Percentiles rank a stretch among this genome's conserved stretches.
Conservation (phyloP, 345 rosid species). For the Gossypioides kirkii region DNA sequence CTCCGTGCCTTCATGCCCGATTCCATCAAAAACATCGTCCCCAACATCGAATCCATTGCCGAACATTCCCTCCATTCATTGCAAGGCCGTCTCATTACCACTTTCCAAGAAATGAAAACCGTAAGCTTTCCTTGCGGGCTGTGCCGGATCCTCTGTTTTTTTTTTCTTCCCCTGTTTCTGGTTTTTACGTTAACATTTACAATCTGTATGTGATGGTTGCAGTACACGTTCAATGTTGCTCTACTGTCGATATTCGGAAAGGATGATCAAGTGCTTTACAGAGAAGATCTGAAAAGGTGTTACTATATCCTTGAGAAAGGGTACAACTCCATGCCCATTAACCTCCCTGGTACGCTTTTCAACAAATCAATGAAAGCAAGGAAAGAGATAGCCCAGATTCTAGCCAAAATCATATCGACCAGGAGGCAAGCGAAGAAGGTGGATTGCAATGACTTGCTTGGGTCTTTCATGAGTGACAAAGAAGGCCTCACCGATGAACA, state of each 20-base stretch:
- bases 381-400: conserved; percentile 62
- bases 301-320: conserved; percentile 92
- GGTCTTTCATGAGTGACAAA: conserved; percentile 72
- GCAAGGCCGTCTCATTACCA: conserved; percentile 50
- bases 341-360: conserved; percentile 88
- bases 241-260: conserved; percentile 73
- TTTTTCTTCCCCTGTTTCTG: conserved; percentile 15
- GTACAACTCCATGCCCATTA: conserved; percentile 95
- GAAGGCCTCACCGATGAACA: conserved; percentile 69
- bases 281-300: conserved; percentile 76
- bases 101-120: conserved; percentile 81
- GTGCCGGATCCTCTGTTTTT: conserved; percentile 10
- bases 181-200: not conserved
- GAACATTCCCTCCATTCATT: conserved; percentile 31
- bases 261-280: conserved; percentile 56
- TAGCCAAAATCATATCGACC: conserved; percentile 50
- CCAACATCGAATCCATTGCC: conserved; percentile 54
- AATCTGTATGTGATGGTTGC: conserved; percentile 4
- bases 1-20: conserved; percentile 74
- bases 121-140: conserved; percentile 28
- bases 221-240: conserved; percentile 86
- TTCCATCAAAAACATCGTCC: conserved; percentile 41
- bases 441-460: conserved; percentile 55
- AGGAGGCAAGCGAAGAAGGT: conserved; percentile 38
- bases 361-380: conserved; percentile 89